Base-by-base conservation (phyloP, 345 rosid genomes). In the Moringa oleifera region DNA sequence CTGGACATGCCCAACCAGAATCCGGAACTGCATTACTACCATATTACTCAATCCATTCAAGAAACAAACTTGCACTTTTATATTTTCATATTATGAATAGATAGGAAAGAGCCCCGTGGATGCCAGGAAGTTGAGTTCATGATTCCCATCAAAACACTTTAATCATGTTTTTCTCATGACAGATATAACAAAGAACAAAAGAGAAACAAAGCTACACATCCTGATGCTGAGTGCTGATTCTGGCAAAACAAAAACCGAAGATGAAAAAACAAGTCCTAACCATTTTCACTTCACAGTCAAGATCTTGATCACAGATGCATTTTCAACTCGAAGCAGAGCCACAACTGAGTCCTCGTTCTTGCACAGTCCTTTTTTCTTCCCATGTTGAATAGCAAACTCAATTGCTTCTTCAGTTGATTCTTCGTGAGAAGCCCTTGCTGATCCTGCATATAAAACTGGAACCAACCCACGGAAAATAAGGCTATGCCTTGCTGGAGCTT, bases 381-480 rank as follows among this genome's bases (percentile, higher is more conserved):
- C 99, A 61, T 80, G 71, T 66, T 82, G 68, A 52, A 90, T 71
- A 1, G 97, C 85, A 71, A 85, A 93, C 60, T 80, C 99, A 16
- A 93, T 69, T 61, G 97, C 95, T 82, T 93, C 95, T 58, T 86
- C 99, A 15, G 97, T 93, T 6, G 97, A 88, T 72, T 93, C 97
- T 6, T 80, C 91, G 61, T 86, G 75, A 0, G 98, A 90, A 31
- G 97, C 97, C 79, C 83, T 75, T 6, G 98, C 95, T 18, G 98
- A 93, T 1, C 95, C 97, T 19, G 91, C 98, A 57, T 85, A 93
- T 13, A 93, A 74, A 55, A 74, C 83, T 0, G 97, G 98, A 46
- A 93, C 75, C 72, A 93, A 62, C n/a, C 98, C 97, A 0, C 98
- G 86, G 75, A 81, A 83, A 47, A 93, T 77, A 11, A 93, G 88